Evolutionary conservation across 83 land plant species (phyloP), one percentile per base, ranked within the genome.

Genomic region (Diphasiastrum complanatum): DNA sequence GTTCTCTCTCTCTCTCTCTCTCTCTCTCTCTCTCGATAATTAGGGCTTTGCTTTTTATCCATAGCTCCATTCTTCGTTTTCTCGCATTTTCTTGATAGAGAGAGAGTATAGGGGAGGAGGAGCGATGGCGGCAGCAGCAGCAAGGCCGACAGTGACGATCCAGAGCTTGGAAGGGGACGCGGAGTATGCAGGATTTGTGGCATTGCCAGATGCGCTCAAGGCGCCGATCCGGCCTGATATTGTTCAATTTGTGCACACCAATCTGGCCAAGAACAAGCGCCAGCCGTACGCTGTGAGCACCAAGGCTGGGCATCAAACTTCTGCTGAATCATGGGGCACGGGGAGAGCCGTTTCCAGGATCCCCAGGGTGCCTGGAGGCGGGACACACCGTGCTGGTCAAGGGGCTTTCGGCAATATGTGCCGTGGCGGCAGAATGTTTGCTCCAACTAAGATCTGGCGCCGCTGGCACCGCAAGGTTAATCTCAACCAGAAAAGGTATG

Each of bases 341-440:
- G 95, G 97, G 0, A 78, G 95, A 3, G 95, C 90, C 11, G 97
- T 91, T 2, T 91, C 95, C 10, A 76, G 95, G 69, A 91, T 91
- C 63, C 97, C 90, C 16, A 82, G 97, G 37, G 95, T 91, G 14
- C 83, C 95, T 10, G 95, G 97, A n/a, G 97, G 97, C 8, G 97
- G 97, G 6, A 91, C 97, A 5, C 97, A 91, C 73, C 77, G 90
- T 3, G 95, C 97, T 10, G 97, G 95, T 19, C 95, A 91, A 83
- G 97, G 86, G 25, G 95, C 97, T 35, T 87, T 91, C 75, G 95
- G 89, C 4, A 91, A 91, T 72, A 91, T 91, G 97, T 91, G 93
- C 47, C 86, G 97, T 6, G 97, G 95, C 11, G 89, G 97, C 0
- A 75, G 97, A 20, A 91, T 87, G 95, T 91, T 91, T 35, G 97